Evolutionary conservation across 352 stramenopile genomes (phyloP), one percentile per base, ranked within the genome.

Genomic region (Lagenidium giganteum): DNA sequence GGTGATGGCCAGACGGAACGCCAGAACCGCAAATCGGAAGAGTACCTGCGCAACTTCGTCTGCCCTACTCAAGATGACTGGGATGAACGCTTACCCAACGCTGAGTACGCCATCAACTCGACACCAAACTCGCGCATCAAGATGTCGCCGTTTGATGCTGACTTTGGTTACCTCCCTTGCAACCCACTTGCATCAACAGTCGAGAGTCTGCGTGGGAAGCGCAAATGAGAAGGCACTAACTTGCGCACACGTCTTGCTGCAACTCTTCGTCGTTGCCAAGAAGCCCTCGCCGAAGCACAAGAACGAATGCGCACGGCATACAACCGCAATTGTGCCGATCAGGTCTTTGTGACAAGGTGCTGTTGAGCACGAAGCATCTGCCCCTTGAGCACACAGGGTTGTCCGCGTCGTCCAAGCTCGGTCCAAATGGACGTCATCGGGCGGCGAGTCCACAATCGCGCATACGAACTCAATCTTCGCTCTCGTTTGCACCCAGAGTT

Each of bases 321-420:
- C 28, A 36, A 45, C 23, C 45, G 33, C 41, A 61, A 55, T 34
- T 29, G 41, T 5, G 40, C 45, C 20, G 14, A n/a, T n/a, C n/a
- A 47, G 4, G 17, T 13, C 17, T 49, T 55, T 28, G 34, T n/a
- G 45, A 61, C 26, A 13, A 33, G 31, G 45, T 61, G 2, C 34
- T 61, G 17, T 30, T 55, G 6, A 41, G 55, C 18, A 61, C 52
- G 2, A 32, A 34, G 14, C 50, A 61, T 20, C n/a, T 61, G 6
- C 26, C 42, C 16, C 28, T 47, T 3, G 22, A 8, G 17, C 40
- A 61, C 23, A n/a, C 30, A 13, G 45, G 52, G 11, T 43, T 36
- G 1, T 34, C 18, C 1, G 45, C 45, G 17, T 38, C 27, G 13
- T 46, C 39, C 12, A 61, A 61, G 29, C 23, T 61, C 3, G 28